Base-by-base conservation (phyloP, 805 yeast species). In the Nakazawaea ambrosiae region DNA sequence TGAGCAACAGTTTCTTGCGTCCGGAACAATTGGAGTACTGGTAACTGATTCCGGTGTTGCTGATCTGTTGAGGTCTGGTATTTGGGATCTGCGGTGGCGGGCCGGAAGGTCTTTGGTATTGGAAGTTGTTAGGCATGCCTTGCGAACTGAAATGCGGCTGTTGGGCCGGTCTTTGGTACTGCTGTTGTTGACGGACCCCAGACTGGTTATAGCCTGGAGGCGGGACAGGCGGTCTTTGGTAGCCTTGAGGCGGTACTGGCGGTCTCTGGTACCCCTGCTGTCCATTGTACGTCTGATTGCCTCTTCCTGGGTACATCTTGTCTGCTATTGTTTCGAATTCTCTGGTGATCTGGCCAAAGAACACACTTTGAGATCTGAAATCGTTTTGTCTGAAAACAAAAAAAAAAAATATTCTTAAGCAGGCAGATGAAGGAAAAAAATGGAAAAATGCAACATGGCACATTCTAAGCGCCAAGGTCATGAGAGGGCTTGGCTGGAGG, bases 1-100 rank as follows among this genome's bases (percentile, higher is more conserved):
- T 67, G 34, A 84, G 52, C 38, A 86, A 54, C 2, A 95, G 95
- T 58, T 85, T 86, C 43, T 77, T 71, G 24, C 67, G 65, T 11
- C 95, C 94, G 4, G 73, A 61, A 63, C 89, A 81, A 49, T 75
- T 70, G 9, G 90, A 7, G 48, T 37, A 32, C 17, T 32, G 36
- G 20, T 20, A 37, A 14, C 18, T 27, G 17, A 32, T 11, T 15
- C 36, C 36, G 14, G 34, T 15, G 6, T 37, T 20, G 7, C 33
- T 28, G 29, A 37, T 18, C 27, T 32, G 32, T 22, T 37, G 40
- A 9, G 40, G 40, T 18, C 36, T 32, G 3, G 35, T 31, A 12
- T 19, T 16, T 5, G 40, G 40, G 3, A 9, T 12, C 2, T 19
- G 17, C 9, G 36, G 29, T n/a, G 31, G 30, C 11, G 22, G 26